These are phyloP conservation scores for Stachybotrys chlorohalonatus DNA, from an alignment of 2,329 filamentous ascomycete genomes.

Conservation along the genomic window DNA sequence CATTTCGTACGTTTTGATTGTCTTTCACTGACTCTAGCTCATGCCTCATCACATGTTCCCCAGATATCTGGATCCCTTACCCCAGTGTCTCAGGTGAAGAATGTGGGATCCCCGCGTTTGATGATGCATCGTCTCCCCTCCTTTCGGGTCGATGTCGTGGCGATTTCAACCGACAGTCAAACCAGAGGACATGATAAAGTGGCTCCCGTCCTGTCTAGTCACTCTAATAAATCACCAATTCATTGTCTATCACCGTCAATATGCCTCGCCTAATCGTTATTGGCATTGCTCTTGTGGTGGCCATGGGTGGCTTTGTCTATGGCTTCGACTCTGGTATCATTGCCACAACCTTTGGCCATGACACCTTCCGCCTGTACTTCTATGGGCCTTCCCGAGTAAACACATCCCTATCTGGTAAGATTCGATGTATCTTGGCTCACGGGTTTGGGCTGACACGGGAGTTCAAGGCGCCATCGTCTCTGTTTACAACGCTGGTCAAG, in stretches of 20 bases:
- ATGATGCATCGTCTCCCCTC: too few relatives aligned
- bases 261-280: neutral
- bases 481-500: slow-evolving; percentile 21
- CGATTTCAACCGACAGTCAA: neutral
- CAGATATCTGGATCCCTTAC: too few relatives aligned
- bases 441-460: neutral
- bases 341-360: slow-evolving; percentile 21
- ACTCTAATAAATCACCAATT: too few relatives aligned
- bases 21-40: too few relatives aligned
- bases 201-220: neutral
- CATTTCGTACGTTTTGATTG: too few relatives aligned
- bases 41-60: too few relatives aligned
- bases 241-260: neutral
- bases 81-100: too few relatives aligned
- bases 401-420: slow-evolving; percentile 1
- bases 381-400: slow-evolving; percentile 15
- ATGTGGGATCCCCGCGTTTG: too few relatives aligned
- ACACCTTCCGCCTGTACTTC: slow-evolving; percentile 21
- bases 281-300: slow-evolving; percentile 1
- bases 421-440: neutral
- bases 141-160: too few relatives aligned
- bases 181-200: neutral
- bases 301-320: neutral
- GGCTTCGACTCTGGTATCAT: slow-evolving; percentile 18
- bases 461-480: slow-evolving; percentile 13